Evolutionary conservation across 345 rosid species (phyloP).

Genomic region (Boechera stricta): DNA sequence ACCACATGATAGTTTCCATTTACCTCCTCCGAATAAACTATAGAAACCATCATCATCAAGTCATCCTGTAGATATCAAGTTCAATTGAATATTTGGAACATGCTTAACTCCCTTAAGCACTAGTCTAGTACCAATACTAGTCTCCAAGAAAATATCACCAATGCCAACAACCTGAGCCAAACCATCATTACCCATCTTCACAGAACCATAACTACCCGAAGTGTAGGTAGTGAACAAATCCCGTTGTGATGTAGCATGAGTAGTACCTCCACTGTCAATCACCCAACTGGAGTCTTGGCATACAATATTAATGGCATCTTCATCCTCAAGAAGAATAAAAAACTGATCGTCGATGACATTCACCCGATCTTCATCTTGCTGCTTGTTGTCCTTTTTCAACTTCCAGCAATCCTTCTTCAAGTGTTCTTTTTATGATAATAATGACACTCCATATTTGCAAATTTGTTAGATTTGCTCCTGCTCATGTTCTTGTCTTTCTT

Average conservation of each 20-base stretch:
- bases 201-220: background rate
- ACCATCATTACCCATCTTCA: slow-evolving; percentile 2
- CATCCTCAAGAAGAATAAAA: background rate
- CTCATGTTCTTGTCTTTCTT: background rate
- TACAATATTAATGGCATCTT: background rate
- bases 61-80: background rate
- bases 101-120: slow-evolving; percentile 16
- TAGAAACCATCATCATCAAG: slow-evolving; percentile 16
- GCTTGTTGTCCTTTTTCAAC: background rate
- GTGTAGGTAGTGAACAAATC: background rate
- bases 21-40: background rate
- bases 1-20: background rate
- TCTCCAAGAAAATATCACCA: slow-evolving; percentile 15
- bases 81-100: background rate
- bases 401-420: background rate
- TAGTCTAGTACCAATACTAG: background rate
- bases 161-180: slow-evolving; percentile 1
- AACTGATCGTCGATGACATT: background rate
- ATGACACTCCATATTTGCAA: background rate
- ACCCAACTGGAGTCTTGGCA: background rate
- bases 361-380: background rate
- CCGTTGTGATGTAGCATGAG: background rate
- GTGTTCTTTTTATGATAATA: background rate
- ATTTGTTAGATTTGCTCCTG: background rate
- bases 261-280: background rate